phyloP scores from a whole-genome alignment of 768 basidiomycete genomes.

The Termitomyces titanicus region DNA sequence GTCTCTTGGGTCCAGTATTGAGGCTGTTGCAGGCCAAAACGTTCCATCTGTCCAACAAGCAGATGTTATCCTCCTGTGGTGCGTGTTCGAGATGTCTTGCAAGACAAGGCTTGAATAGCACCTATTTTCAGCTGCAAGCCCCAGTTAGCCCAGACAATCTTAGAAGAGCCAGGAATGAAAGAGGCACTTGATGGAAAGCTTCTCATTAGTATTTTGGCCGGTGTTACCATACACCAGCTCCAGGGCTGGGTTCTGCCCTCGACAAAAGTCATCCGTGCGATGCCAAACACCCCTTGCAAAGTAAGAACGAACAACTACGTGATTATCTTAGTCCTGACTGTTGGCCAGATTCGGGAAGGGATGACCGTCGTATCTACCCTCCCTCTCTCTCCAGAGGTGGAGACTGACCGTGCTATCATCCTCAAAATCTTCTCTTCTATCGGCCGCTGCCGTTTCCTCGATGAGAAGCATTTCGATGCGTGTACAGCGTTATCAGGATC shows the following conservation, averaged over 20 bases:
- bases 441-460: conserved; percentile 92
- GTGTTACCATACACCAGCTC: conserved; percentile 85
- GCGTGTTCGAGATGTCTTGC: conserved; percentile 19
- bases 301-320: conserved; percentile 36
- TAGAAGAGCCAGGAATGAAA: conserved; percentile 69
- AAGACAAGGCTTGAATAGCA: not conserved
- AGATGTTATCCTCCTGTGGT: conserved; percentile 91
- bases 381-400: conserved; percentile 45
- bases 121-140: conserved; percentile 79
- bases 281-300: conserved; percentile 98
- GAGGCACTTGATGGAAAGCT: conserved; percentile 88
- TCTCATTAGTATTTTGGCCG: conserved; percentile 96
- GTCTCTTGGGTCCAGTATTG: conserved; percentile 58
- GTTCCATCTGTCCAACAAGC: conserved; percentile 65
- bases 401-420: conserved; percentile 67
- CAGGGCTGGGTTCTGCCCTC: conserved; percentile 65
- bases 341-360: conserved; percentile 87
- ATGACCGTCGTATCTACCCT: conserved; percentile 93
- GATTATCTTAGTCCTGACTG: not conserved
- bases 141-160: conserved; percentile 73
- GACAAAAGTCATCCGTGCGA: conserved; percentile 90
- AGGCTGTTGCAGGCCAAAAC: conserved; percentile 70
- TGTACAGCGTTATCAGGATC: conserved; percentile 96
- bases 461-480: conserved; percentile 98
- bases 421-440: conserved; percentile 96